Evolutionary conservation across 495 filamentous ascomycete genomes (phyloP), one percentile per base, ranked within the genome.

Genomic region (Xylaria bambusicola): DNA sequence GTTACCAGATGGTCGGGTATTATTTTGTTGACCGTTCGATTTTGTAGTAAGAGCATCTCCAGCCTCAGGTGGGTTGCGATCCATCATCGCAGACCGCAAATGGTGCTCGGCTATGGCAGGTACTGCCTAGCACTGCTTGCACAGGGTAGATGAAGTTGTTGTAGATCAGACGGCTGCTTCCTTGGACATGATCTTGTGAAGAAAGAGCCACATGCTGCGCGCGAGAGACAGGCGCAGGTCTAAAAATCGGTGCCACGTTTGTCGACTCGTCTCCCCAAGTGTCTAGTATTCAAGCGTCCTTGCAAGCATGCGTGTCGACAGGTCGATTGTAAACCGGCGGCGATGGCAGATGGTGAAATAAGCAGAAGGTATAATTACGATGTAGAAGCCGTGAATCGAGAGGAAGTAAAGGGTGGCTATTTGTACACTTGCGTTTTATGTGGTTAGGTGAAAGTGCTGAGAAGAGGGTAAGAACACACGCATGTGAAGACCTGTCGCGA

Each of bases 11-110:
- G 59, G 56, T 44, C 63, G 68, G 8, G 62, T 63, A 40, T 61
- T 52, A 50, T 21, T 65, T 27, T 52, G 63, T 31, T 52, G 61
- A 45, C 58, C 66, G 63, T 68, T 68, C 38, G 62, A 45, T 42
- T 65, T 68, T 44, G 66, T 23, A 15, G 66, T 61, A 35, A 66
- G 60, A n/a, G 62, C 61, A 29, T 63, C 57, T 13, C 33, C 24
- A 23, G 50, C 58, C 15, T 59, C 60, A 7, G 57, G 54, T 13
- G 36, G 52, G 40, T 64, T 58, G 58, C 63, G 66, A 60, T 71
- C 66, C 68, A 71, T 71, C 29, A 66, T 68, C 42, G 51, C 29
- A 53, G 31, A 31, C 20, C 24, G 20, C 46, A n/a, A 13, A 15
- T 56, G 7, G 52, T 21, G 45, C 17, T 44, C 20, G 36, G 26